These are phyloP conservation scores for Simmondsia chinensis DNA, from an alignment of 148 eudicot species.

Conservation along the genomic window DNA sequence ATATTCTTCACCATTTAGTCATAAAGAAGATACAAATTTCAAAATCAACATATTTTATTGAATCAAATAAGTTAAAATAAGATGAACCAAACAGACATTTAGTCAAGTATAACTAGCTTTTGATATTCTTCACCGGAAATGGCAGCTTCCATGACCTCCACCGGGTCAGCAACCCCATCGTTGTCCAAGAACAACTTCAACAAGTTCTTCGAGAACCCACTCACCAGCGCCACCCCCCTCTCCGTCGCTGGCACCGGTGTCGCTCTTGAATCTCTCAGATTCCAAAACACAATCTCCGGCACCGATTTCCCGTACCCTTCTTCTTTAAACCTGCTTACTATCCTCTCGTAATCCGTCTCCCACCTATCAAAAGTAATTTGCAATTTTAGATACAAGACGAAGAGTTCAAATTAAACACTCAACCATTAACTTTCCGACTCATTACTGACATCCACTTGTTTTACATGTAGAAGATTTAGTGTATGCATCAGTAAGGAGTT, in stretches of 20 bases:
- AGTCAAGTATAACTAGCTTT: constrained; percentile 17
- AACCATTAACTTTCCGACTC: no score
- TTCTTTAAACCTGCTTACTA: constrained; percentile 13
- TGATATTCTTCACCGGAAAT: constrained; percentile 13
- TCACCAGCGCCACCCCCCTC: constrained; percentile 18
- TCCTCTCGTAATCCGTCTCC: constrained; percentile 17
- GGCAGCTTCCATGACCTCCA: constrained; percentile 20
- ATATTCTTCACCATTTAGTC: no score
- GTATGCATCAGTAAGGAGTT: no score
- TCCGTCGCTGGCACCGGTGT: constrained; percentile 9
- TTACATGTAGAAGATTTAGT: no score
- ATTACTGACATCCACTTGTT: no score
- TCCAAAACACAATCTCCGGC: constrained; percentile 28
- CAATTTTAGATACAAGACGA: no score
- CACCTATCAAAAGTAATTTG: no score
- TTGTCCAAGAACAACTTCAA: constrained; percentile 25
- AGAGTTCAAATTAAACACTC: no score
- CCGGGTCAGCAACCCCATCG: constrained; percentile 16
- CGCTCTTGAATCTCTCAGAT: constrained; percentile 12
- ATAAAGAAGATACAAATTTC: no score
- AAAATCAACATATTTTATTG: no score
- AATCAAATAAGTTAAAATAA: no score
- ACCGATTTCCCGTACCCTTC: constrained; percentile 15
- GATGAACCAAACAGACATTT: no score
- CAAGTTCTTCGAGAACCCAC: constrained; percentile 25